phyloP scores from a whole-genome alignment of 805 yeast species.

The Saccharomycopsis guyanensis region DNA sequence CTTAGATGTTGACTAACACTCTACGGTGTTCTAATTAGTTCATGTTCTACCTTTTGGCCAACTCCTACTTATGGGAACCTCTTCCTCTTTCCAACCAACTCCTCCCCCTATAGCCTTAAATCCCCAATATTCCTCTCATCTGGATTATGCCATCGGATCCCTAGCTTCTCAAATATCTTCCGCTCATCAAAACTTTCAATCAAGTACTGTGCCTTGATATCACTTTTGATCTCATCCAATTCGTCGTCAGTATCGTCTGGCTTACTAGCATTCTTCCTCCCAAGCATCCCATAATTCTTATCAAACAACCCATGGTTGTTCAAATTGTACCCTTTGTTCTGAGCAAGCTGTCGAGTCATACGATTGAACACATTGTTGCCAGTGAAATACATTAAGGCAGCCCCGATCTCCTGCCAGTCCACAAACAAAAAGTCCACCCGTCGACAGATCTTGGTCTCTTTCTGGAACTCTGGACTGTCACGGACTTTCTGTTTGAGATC shows the following conservation, averaged over 20 bases:
- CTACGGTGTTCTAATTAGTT: too few relatives aligned
- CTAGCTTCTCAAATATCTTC: constrained; percentile 38
- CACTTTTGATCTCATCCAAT: constrained; percentile 8
- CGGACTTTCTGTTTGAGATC: constrained; percentile 23
- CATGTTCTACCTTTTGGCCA: too few relatives aligned
- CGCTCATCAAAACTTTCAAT: constrained; percentile 39
- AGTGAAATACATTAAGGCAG: constrained; percentile 43
- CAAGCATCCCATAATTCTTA: neutral
- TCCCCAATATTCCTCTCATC: constrained; percentile 26
- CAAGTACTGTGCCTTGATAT: constrained; percentile 20
- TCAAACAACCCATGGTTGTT: constrained; percentile 39
- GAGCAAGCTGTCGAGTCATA: constrained; percentile 36
- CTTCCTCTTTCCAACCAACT: too few relatives aligned
- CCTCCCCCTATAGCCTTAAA: too few relatives aligned
- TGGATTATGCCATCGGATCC: constrained; percentile 30
- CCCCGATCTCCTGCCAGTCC: constrained; percentile 39
- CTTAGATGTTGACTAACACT: too few relatives aligned
- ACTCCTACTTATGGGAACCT: too few relatives aligned
- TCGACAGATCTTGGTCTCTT: constrained; percentile 34
- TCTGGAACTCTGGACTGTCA: constrained; percentile 29
- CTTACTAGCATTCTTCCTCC: constrained; percentile 1
- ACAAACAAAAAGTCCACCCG: constrained; percentile 45
- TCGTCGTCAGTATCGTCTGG: constrained; percentile 13
- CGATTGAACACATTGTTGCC: constrained; percentile 49
- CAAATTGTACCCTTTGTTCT: constrained; percentile 30